Evolutionary conservation across 2,329 filamentous ascomycete species (phyloP).

Genomic region (Calonectria multiphialidica): DNA sequence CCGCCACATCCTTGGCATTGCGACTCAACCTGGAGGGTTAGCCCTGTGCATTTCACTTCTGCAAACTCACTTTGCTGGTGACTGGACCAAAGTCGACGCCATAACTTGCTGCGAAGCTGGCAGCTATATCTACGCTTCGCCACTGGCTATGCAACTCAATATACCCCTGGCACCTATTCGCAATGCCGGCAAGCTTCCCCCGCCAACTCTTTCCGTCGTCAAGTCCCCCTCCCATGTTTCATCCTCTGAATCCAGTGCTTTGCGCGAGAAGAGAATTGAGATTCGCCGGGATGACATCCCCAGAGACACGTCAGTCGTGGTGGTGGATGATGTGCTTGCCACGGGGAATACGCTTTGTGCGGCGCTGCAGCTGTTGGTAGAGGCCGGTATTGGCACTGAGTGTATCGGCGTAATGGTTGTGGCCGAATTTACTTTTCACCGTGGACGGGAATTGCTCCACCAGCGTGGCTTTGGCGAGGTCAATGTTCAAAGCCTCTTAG

Average conservation of each 20-base stretch:
- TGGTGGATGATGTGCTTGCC: constrained; percentile 70
- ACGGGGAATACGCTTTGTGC: constrained; percentile 67
- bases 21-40: constrained; percentile 64
- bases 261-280: constrained; percentile 57
- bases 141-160: constrained; percentile 56
- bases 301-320: constrained; percentile 58
- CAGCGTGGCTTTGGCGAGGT: constrained; percentile 62
- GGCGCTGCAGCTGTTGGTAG: constrained; percentile 59
- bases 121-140: constrained; percentile 66
- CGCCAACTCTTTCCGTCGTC: constrained; percentile 61
- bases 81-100: constrained; percentile 59
- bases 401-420: constrained; percentile 64
- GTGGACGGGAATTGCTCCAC: constrained; percentile 61
- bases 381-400: constrained; percentile 55
- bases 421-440: constrained; percentile 69
- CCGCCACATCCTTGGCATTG: constrained; percentile 68
- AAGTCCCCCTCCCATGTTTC: constrained; percentile 68
- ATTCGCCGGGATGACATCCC: constrained; percentile 59
- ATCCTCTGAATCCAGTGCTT: constrained; percentile 45
- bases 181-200: constrained; percentile 69
- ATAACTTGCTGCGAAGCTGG: constrained; percentile 69
- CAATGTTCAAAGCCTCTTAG: constrained; percentile 64
- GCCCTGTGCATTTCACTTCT: constrained; percentile 64
- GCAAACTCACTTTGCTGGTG: constrained; percentile 55
- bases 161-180: constrained; percentile 64